Evolutionary conservation across 2,329 filamentous ascomycete genomes (phyloP).

Genomic region (Fusarium redolens): DNA sequence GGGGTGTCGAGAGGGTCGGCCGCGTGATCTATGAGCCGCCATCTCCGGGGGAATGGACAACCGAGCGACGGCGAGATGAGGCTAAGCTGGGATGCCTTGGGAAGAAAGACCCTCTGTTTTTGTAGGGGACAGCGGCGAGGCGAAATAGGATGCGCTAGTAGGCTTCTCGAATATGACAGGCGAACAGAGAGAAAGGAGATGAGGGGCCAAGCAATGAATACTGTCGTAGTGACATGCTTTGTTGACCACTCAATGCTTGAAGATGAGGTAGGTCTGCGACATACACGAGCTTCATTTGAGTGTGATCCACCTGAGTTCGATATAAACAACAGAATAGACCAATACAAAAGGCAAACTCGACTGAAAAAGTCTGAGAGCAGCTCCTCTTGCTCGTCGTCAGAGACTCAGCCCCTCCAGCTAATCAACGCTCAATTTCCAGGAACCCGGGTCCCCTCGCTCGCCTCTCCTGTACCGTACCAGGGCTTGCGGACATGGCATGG

Average conservation of each 20-base stretch:
- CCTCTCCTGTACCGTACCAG: not conserved
- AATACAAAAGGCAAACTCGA: not conserved
- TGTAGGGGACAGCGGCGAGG: slow-evolving; percentile 21
- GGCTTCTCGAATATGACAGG: slow-evolving; percentile 33
- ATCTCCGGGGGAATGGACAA: slow-evolving; percentile 38
- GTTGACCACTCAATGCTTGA: slow-evolving; percentile 1
- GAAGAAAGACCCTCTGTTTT: not conserved
- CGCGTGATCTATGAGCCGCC: slow-evolving; percentile 45
- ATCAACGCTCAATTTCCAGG: slow-evolving; percentile 43
- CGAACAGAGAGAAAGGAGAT: slow-evolving; percentile 13
- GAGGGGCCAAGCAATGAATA: slow-evolving; percentile 9
- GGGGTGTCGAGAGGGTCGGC: slow-evolving; percentile 30
- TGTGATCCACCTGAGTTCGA: slow-evolving; percentile 11
- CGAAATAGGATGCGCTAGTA: slow-evolving; percentile 21
- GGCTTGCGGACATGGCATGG: slow-evolving; percentile 8
- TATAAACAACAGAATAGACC: not conserved
- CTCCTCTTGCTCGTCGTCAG: not conserved
- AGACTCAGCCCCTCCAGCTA: slow-evolving; percentile 17
- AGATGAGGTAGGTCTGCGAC: not conserved
- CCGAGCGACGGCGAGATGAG: slow-evolving; percentile 38
- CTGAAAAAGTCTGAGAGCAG: slow-evolving; percentile 1
- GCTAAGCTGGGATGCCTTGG: slow-evolving; percentile 32
- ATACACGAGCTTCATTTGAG: slow-evolving; percentile 16
- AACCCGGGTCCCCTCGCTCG: slow-evolving; percentile 21
- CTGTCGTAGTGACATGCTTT: slow-evolving; percentile 2